Evolutionary conservation across 495 filamentous ascomycete species (phyloP), one percentile per base, ranked within the genome.

Genomic region (Xylaria longipes): DNA sequence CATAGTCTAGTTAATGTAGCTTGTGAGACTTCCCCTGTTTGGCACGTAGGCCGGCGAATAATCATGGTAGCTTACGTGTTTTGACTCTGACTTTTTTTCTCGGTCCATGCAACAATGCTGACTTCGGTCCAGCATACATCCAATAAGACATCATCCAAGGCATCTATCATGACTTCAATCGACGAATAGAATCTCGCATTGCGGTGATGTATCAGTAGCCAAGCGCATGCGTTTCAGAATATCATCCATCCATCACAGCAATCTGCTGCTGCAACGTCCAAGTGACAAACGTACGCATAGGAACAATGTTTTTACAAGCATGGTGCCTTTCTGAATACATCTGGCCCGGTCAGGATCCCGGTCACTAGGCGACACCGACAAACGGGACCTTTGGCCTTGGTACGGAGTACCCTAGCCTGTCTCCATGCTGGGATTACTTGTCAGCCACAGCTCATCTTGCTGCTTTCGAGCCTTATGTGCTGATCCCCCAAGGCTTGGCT

Each of bases 401-500:
- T 29, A n/a, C n/a, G n/a, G n/a, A n/a, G n/a, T n/a, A 48, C 4
- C 61, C 15, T 25, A 17, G 29, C 43, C n/a, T 25, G 37, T 39
- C 37, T 39, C 14, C 29, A n/a, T n/a, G n/a, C n/a, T n/a, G n/a
- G 48, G 48, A 22, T 50, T 5, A 27, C 4, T n/a, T 25, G 41
- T 22, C 35, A 61, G 35, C 33, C 37, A 41, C 37, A 29, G 60
- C 60, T 63, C 60, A 63, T 43, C 20, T 27, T 43, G 35, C 37
- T 43, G n/a, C 60, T 29, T 66, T 29, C 20, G 62, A 20, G 63
- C 48, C 31, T 56, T 27, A 17, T 29, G 33, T 56, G 65, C 65
- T 67, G 48, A 67, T 67, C 65, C 29, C 20, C 48, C 48, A 56
- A 56, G 48, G 4, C 65, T 67, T 67, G 65, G 65, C 65, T 0